Base-by-base conservation (phyloP, 2,329 filamentous ascomycete genomes). In the Ophiostoma sp. region DNA sequence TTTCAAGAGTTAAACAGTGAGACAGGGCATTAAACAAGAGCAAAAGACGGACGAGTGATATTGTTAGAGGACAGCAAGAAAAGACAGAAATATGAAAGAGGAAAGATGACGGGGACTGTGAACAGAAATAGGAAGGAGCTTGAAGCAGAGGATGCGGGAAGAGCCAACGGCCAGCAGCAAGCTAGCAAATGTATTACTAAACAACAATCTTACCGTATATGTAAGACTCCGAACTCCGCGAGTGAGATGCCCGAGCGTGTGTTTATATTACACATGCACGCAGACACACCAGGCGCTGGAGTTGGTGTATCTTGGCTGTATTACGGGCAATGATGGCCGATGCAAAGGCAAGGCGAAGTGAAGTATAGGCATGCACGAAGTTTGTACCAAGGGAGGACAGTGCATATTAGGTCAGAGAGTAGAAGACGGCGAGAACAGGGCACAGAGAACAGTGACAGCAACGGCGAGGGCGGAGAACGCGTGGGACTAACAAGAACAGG, bases 181-280 rank as follows among this genome's bases (percentile, higher is more conserved):
- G 44, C 44, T n/a, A 48, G 7, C 4, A 48, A 20, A 5, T 20
- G 44, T 48, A 48, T 57, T 57, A 57, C 52, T 57, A 57, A 57
- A 57, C 52, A 57, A n/a, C 27, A 57, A 57, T 57, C 52, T 27
- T 27, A n/a, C 52, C 52, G 52, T 27, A 48, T 48, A 48, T 48
- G 44, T 57, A 57, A 57, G 27, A 57, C 52, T 57, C 52, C 52
- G 52, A 57, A 57, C 8, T 57, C 52, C 52, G 52, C 4, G 52
- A 31, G n/a, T 54, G 48, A 54, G 48, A 54, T 54, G 36, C 17
- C 15, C 5, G 41, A 20, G 23, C 52, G 23, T 27, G 23, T 57
- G 52, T 27, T 27, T 27, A 27, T 57, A 57, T 27, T 57, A 57
- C 52, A 54, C 48, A 54, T 27, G 44, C 44, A 48, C 44, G 15